phyloP scores from a whole-genome alignment of 306 rosid species.

The Castanea mollissima region DNA sequence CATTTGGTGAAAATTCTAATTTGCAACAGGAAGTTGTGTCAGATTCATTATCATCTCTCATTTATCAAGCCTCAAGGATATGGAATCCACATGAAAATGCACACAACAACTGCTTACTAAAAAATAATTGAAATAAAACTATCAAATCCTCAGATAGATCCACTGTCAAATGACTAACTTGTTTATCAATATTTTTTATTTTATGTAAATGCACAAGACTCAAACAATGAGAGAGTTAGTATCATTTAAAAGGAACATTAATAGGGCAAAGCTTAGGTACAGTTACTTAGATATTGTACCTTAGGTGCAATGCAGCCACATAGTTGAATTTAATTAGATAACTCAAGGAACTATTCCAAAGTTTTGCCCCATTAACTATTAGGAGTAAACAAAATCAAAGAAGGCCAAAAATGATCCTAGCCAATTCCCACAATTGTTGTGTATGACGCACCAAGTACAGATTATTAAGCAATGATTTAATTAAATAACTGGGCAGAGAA shows the following conservation, averaged over 20 bases:
- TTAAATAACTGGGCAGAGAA: neutral
- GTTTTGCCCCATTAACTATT: neutral
- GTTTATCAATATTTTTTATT: neutral
- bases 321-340: too few species aligned
- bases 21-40: neutral
- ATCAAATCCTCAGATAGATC: neutral
- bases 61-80: neutral
- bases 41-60: neutral
- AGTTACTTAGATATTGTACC: too few species aligned
- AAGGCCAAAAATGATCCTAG: neutral
- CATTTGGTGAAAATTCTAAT: neutral
- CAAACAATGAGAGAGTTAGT: neutral
- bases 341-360: too few species aligned
- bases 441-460: neutral
- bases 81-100: neutral
- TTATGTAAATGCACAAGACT: neutral
- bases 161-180: neutral
- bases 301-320: too few species aligned
- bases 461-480: neutral
- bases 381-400: neutral
- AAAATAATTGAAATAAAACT: neutral
- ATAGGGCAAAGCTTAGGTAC: too few species aligned
- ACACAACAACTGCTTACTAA: neutral
- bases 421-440: neutral
- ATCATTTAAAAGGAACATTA: neutral